Evolutionary conservation across 768 basidiomycete genomes (phyloP).

Genomic region (Suillus fuscotomentosus): DNA sequence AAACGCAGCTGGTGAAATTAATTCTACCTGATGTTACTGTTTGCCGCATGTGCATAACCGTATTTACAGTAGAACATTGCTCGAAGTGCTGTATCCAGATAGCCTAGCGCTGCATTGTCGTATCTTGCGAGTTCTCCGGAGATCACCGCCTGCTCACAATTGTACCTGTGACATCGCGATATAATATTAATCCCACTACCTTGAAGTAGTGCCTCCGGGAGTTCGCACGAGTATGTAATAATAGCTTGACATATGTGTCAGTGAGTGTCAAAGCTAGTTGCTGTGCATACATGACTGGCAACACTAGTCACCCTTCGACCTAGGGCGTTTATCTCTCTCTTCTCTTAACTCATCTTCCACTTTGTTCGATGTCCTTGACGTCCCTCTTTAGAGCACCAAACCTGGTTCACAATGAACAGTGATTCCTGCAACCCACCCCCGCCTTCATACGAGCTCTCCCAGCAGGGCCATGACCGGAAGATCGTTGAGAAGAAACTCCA

Average conservation of each 20-base stretch:
- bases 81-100: no score
- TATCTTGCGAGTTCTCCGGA: no score
- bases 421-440: conserved; percentile 32
- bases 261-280: not conserved
- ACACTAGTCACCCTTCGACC: not conserved
- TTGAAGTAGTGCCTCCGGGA: not conserved
- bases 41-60: not conserved
- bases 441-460: conserved; percentile 40
- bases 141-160: not conserved
- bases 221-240: not conserved
- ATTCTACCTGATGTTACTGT: not conserved
- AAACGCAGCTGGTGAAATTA: not conserved
- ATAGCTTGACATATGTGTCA: not conserved
- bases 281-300: not conserved
- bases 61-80: not conserved
- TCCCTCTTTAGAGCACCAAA: conserved; percentile 2
- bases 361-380: conserved; percentile 6
- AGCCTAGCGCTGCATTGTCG: no score
- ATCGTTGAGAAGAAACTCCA: conserved; percentile 27
- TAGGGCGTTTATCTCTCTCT: conserved; percentile 1
- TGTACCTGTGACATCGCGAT: not conserved
- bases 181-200: not conserved
- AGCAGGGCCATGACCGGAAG: conserved; percentile 52
- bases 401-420: conserved; percentile 16
- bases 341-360: not conserved